These are phyloP conservation scores for Neocatenulostroma microsporum DNA, from an alignment of 2,329 filamentous ascomycete species.

Conservation along the genomic window DNA sequence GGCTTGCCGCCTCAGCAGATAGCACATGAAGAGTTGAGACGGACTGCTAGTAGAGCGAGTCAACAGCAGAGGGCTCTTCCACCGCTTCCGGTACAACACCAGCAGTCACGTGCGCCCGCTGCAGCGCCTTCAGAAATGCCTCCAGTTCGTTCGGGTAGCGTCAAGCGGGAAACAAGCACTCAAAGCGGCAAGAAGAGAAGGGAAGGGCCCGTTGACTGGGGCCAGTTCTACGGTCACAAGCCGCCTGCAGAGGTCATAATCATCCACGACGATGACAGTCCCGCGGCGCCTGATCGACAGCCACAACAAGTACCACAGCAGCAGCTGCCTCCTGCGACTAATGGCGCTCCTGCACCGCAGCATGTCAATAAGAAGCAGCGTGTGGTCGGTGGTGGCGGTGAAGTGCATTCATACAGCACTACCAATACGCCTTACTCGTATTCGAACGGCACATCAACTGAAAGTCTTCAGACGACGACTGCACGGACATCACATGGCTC, in stretches of 20 bases:
- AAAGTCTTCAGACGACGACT: slow-evolving; percentile 62
- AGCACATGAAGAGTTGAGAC: slow-evolving; percentile 19
- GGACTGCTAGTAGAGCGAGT: slow-evolving; percentile 21
- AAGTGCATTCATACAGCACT: slow-evolving; percentile 24
- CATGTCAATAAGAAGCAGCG: slow-evolving; percentile 68
- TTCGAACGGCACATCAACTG: slow-evolving; percentile 54
- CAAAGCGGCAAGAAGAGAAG: slow-evolving; percentile 1
- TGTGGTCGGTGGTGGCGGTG: slow-evolving; percentile 38
- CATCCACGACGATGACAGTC: slow-evolving; percentile 42
- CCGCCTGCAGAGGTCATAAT: slow-evolving; percentile 45
- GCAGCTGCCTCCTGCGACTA: slow-evolving; percentile 15
- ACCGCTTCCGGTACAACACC: slow-evolving; percentile 13
- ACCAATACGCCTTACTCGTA: slow-evolving; percentile 64
- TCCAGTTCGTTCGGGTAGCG: slow-evolving; percentile 9
- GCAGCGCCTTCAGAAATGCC: slow-evolving; percentile 12
- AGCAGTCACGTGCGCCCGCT: slow-evolving; percentile 19
- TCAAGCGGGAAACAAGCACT: slow-evolving; percentile 9
- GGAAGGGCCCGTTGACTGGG: slow-evolving; percentile 27
- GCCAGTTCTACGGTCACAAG: slow-evolving; percentile 30
- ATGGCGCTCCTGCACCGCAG: slow-evolving; percentile 32
- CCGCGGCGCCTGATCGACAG: too few species aligned
- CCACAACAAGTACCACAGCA: slow-evolving; percentile 17
- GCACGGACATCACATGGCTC: slow-evolving; percentile 72
- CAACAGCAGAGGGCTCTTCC: slow-evolving; percentile 18
- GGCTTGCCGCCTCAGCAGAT: background rate